A percentile compares a stretch with the other conserved stretches of the same genome.
Evolutionary conservation across 306 rosid species (phyloP).

Genomic region (Myrica gale): DNA sequence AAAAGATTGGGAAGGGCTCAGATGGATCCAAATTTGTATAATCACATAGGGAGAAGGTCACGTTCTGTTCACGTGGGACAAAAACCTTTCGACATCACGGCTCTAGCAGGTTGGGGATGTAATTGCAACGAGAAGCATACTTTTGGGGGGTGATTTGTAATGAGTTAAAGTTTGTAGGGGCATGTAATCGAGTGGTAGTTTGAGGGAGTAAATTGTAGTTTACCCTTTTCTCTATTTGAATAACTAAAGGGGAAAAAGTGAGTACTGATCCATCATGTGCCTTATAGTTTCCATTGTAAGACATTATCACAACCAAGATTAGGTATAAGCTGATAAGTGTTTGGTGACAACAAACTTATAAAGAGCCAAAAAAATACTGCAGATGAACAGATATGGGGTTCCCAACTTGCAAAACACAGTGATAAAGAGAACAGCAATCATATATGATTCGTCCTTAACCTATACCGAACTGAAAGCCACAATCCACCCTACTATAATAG

Average conservation of each 20-base stretch:
- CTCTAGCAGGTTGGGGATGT: no score
- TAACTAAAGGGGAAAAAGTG: background rate
- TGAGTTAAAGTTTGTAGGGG: no score
- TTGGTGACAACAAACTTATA: background rate
- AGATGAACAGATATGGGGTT: background rate
- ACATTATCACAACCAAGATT: background rate
- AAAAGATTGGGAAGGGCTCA: no score
- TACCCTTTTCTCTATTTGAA: no score
- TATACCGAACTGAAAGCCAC: background rate
- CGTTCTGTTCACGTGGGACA: no score
- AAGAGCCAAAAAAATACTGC: background rate
- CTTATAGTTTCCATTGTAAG: background rate
- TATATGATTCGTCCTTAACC: background rate
- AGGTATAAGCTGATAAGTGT: background rate
- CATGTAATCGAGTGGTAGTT: no score
- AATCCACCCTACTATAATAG: background rate
- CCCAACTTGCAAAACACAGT: background rate
- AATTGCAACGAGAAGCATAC: no score
- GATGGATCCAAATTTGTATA: no score
- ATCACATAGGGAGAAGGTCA: no score
- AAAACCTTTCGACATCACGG: no score
- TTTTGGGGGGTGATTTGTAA: no score
- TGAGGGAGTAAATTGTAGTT: no score
- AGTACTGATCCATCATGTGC: background rate
- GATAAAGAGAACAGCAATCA: constrained; percentile 1